These are phyloP conservation scores for Starmera dryadoides DNA, from an alignment of 805 yeast genomes.

Conservation along the genomic window DNA sequence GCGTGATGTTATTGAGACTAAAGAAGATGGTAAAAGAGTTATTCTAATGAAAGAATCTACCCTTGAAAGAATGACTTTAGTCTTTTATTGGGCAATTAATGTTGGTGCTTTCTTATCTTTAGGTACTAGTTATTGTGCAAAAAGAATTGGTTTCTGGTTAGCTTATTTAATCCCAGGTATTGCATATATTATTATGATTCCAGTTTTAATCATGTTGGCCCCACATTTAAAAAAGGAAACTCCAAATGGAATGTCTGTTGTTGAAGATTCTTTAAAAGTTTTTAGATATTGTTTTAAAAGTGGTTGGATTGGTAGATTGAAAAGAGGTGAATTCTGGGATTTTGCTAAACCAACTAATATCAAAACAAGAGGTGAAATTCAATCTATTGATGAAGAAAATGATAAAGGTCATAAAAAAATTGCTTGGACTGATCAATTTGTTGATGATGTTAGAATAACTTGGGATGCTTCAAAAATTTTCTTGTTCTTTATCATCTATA, in stretches of 20 bases:
- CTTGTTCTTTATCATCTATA: slow-evolving; percentile 62
- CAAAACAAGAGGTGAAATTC: slow-evolving; percentile 10
- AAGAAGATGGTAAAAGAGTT: slow-evolving; percentile 58
- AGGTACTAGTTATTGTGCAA: slow-evolving; percentile 71
- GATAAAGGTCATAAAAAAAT: too few relatives aligned
- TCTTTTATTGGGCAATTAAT: slow-evolving; percentile 71
- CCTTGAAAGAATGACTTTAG: slow-evolving; percentile 66
- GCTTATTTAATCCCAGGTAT: slow-evolving; percentile 68
- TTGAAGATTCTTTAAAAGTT: slow-evolving; percentile 36
- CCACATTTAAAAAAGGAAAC: slow-evolving; percentile 20
- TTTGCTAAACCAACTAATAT: slow-evolving; percentile 52
- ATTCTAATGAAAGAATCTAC: slow-evolving; percentile 65
- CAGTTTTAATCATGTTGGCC: slow-evolving; percentile 32
- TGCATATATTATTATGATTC: slow-evolving; percentile 44
- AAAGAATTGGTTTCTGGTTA: slow-evolving; percentile 61
- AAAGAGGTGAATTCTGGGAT: slow-evolving; percentile 37
- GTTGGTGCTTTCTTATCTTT: slow-evolving; percentile 68
- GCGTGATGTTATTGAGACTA: slow-evolving; percentile 45
- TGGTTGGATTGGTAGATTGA: slow-evolving; percentile 36
- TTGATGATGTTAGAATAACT: slow-evolving; percentile 64
- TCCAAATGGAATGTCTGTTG: slow-evolving; percentile 30
- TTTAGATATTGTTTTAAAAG: slow-evolving; percentile 31
- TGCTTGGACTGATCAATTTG: slow-evolving; percentile 63
- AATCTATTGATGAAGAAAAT: too few relatives aligned
- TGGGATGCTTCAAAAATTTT: slow-evolving; percentile 69